Evolutionary conservation across 2,329 filamentous ascomycete genomes (phyloP).

Genomic region (Alternaria incomplexa): DNA sequence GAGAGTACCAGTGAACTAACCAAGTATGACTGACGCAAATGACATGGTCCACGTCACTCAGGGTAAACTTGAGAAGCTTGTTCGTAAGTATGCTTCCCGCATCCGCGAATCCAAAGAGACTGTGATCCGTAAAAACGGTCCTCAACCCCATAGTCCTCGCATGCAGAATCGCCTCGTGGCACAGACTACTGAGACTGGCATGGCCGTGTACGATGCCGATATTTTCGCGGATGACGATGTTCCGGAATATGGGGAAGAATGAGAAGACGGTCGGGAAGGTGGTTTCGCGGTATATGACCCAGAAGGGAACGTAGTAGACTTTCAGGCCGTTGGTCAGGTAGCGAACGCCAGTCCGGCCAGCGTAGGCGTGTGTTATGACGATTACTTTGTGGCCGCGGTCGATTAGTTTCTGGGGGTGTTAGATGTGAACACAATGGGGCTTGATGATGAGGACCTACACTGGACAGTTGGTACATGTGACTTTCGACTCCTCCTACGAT

Average conservation of each 20-base stretch:
- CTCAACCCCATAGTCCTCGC: slow-evolving; percentile 94
- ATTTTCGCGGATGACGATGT: slow-evolving; percentile 90
- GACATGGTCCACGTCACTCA: slow-evolving; percentile 97
- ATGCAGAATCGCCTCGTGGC: slow-evolving; percentile 93
- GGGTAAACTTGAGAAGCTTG: slow-evolving; percentile 92
- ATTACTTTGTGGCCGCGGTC: slow-evolving; percentile 98
- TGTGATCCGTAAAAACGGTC: slow-evolving; percentile 97
- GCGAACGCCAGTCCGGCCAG: slow-evolving; percentile 86
- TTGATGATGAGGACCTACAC: slow-evolving; percentile 52
- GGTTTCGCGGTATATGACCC: slow-evolving; percentile 91
- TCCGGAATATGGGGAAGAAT: slow-evolving; percentile 96
- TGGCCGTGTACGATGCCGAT: slow-evolving; percentile 99
- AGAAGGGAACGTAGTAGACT: slow-evolving; percentile 96
- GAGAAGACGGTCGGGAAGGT: slow-evolving; percentile 98
- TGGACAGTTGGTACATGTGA: slow-evolving; percentile 97
- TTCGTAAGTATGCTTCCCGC: slow-evolving; percentile 95
- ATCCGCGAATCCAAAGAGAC: slow-evolving; percentile 95
- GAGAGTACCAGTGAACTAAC: slow-evolving; percentile 54
- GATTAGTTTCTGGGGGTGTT: slow-evolving; percentile 74
- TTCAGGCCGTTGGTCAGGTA: slow-evolving; percentile 98
- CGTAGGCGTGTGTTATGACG: slow-evolving; percentile 94
- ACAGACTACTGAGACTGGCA: slow-evolving; percentile 88
- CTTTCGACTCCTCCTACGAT: slow-evolving; percentile 81
- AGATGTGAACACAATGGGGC: slow-evolving; percentile 3
- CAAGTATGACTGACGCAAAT: slow-evolving; percentile 99